Base-by-base conservation (phyloP, 495 filamentous ascomycete species). In the Hypoxylon trugodes region DNA sequence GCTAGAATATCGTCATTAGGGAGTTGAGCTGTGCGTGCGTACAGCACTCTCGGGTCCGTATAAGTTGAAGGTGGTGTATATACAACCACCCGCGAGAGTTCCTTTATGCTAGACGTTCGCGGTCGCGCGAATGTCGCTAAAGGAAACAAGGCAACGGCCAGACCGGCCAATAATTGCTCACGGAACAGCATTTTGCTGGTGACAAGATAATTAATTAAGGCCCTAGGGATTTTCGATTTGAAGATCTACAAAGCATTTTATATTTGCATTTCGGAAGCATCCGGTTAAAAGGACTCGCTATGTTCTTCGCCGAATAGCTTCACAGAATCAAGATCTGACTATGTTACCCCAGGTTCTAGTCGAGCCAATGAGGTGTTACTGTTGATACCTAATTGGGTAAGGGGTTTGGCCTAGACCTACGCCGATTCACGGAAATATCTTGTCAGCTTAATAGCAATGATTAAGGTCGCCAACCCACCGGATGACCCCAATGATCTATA, bases 21-120 rank as follows among this genome's bases (percentile, higher is more conserved):
- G 3, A 86, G 77, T 61, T 83, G 77, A 19, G 79, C 75, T 0
- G 77, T 77, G 13, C 85, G 81, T 10, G 83, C 78, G 65, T 87
- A 86, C 0, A 85, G 76, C 6, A 80, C 77, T 25, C 75, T 66
- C 0, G 81, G 81, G 19, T 76, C 71, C 6, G 55, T 66, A n/a
- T 66, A 66, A 1, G 18, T 54, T 0, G 62, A 60, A 25, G 62
- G 62, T 9, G 62, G 62, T 10, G 50, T 56, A 12, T 42, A 66
- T 10, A 66, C 36, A n/a, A 56, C 55, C 3, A 66, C 62, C 4
- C 19, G 26, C 12, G 62, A 60, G 28, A 66, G 62, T 2, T 59
- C 62, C 19, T 56, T 66, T 1, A 51, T 26, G 6, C 8, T 35
- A 12, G 54, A 54, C 7, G 33, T 21, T 48, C 47, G 61, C 13